phyloP scores from a whole-genome alignment of 192 early-diverging fungal species.

The Podila epigama region DNA sequence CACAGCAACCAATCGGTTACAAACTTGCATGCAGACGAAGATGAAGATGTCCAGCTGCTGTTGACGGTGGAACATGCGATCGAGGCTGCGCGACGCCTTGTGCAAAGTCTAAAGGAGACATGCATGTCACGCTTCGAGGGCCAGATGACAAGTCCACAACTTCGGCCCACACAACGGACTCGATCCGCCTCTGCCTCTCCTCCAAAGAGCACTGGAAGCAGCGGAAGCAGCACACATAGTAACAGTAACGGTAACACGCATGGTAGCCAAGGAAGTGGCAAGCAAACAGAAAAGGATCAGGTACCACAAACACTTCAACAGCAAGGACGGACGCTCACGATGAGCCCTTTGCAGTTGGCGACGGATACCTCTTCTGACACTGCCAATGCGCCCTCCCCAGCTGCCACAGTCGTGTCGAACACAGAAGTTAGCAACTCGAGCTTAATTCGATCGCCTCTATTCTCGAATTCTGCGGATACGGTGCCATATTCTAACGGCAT shows the following conservation, averaged over 20 bases:
- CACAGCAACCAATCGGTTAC: slow-evolving; percentile 30
- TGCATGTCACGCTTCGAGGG: slow-evolving; percentile 35
- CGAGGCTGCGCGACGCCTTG: slow-evolving; percentile 29
- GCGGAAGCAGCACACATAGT: not conserved
- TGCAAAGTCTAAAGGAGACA: slow-evolving; percentile 36
- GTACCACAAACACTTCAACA: too few relatives aligned
- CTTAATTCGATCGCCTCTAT: slow-evolving; percentile 22
- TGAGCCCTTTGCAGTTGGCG: slow-evolving; percentile 26
- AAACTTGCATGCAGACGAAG: slow-evolving; percentile 13
- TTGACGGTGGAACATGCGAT: slow-evolving; percentile 35
- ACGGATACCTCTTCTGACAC: slow-evolving; percentile 7
- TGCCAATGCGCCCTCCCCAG: not conserved
- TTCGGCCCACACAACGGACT: slow-evolving; percentile 6
- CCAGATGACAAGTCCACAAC: slow-evolving; percentile 23
- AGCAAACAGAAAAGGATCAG: not conserved
- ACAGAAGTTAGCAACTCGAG: slow-evolving; percentile 2
- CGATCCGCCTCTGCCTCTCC: slow-evolving; percentile 44
- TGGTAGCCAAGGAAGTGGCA: slow-evolving; percentile 3
- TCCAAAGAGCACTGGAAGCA: slow-evolving; percentile 21
- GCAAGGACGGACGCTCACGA: not conserved
- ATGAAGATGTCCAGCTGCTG: slow-evolving; percentile 25
- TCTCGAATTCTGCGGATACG: slow-evolving; percentile 17
- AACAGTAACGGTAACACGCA: not conserved
- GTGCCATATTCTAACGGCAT: slow-evolving; percentile 39
- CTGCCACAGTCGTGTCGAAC: not conserved